These are phyloP conservation scores for Diplodia intermedia DNA, from an alignment of 2,329 filamentous ascomycete genomes.

Conservation along the genomic window DNA sequence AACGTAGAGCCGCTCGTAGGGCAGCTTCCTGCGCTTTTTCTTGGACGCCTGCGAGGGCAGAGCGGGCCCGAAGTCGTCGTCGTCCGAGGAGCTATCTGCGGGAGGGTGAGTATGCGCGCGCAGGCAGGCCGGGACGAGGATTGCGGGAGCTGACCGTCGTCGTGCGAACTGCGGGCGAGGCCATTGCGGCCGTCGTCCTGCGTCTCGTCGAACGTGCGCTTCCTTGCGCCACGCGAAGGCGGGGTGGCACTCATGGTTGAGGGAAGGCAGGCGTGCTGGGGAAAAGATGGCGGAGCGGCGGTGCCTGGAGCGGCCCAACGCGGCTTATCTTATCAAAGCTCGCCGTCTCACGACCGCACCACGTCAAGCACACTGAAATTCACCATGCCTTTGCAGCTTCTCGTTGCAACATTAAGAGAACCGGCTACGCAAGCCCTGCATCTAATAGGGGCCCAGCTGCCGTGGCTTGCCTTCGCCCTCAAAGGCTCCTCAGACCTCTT, in stretches of 20 bases:
- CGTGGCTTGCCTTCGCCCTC: no score
- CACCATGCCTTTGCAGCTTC: background rate
- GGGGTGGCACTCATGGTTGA: slow-evolving; percentile 20
- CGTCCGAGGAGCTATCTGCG: slow-evolving; percentile 72
- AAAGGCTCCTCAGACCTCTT: background rate
- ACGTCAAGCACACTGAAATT: no score
- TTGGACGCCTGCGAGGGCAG: slow-evolving; percentile 80
- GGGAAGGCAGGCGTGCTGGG: background rate
- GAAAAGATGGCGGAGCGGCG: background rate
- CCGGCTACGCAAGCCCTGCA: background rate
- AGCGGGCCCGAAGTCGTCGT: slow-evolving; percentile 90
- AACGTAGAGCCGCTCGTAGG: slow-evolving; percentile 94
- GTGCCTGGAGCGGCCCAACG: slow-evolving; percentile 6
- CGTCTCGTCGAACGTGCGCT: slow-evolving; percentile 26
- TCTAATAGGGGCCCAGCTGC: no score
- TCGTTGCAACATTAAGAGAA: background rate
- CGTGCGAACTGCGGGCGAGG: background rate
- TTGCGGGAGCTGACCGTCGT: slow-evolving; percentile 11
- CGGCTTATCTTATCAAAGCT: slow-evolving; percentile 18
- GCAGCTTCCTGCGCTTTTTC: slow-evolving; percentile 89
- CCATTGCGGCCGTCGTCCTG: slow-evolving; percentile 19
- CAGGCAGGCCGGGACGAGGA: background rate
- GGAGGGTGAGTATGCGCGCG: background rate
- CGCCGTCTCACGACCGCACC: no score
- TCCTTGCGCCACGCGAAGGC: slow-evolving; percentile 14